Conservation (phyloP, 371 early-diverging fungal species). For the Saksenaea vasiformis region DNA sequence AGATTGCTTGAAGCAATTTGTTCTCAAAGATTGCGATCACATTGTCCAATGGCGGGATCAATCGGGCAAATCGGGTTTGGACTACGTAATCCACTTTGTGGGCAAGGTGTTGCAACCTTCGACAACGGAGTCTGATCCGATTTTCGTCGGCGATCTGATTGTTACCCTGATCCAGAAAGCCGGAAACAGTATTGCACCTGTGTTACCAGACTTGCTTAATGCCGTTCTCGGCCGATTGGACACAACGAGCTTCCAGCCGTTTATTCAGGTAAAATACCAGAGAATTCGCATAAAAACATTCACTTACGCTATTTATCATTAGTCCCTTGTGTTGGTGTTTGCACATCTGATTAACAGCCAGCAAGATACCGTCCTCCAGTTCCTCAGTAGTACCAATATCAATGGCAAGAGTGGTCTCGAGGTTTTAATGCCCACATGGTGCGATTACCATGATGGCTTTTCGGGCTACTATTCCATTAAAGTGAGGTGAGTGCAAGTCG, state of each 20-base stretch:
- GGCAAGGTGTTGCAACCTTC: slow-evolving; percentile 75
- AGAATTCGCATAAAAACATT: neutral
- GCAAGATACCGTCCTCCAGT: slow-evolving; percentile 68
- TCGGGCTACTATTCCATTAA: slow-evolving; percentile 76
- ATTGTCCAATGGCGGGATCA: slow-evolving; percentile 68
- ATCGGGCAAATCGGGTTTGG: slow-evolving; percentile 73
- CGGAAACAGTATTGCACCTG: slow-evolving; percentile 64
- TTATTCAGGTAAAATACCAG: slow-evolving; percentile 69
- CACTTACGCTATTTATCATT: slow-evolving; percentile 2
- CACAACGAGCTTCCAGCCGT: slow-evolving; percentile 72
- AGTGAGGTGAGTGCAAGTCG: slow-evolving; percentile 57
- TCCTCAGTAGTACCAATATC: slow-evolving; percentile 57
- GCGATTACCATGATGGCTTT: slow-evolving; percentile 75
- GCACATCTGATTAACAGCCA: slow-evolving; percentile 80
- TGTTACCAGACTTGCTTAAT: slow-evolving; percentile 77
- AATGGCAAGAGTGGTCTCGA: slow-evolving; percentile 65
- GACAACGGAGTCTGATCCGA: slow-evolving; percentile 75
- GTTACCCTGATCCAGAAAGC: slow-evolving; percentile 82
- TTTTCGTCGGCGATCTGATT: slow-evolving; percentile 90
- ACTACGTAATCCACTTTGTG: slow-evolving; percentile 77
- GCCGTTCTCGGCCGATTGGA: slow-evolving; percentile 73
- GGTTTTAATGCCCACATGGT: slow-evolving; percentile 74
- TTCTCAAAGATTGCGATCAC: slow-evolving; percentile 66
- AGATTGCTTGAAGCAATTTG: slow-evolving; percentile 64
- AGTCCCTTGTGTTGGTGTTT: slow-evolving; percentile 87